A percentile compares a stretch with the other conserved stretches of the same genome.
phyloP scores from a whole-genome alignment of 371 early-diverging fungal genomes.

The Mucor velutinosus region DNA sequence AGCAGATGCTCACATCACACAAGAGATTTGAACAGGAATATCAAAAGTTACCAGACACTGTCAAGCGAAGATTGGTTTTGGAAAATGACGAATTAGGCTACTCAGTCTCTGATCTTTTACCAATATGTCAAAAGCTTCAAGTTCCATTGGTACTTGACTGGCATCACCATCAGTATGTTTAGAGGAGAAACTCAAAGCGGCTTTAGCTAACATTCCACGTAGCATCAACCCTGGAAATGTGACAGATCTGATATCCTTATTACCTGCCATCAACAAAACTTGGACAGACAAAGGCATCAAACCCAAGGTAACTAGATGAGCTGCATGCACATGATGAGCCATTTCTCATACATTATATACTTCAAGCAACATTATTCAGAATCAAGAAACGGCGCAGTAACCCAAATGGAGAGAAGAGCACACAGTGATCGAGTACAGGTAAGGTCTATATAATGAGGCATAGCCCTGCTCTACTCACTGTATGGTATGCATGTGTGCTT shows the following conservation, averaged over 20 bases:
- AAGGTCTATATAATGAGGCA: background rate
- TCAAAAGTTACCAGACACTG: constrained; percentile 30
- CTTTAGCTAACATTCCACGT: background rate
- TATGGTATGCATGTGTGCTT: background rate
- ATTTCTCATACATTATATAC: background rate
- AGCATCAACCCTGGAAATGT: constrained; percentile 42
- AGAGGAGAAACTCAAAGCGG: background rate
- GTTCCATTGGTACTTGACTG: constrained; percentile 55
- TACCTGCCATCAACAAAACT: constrained; percentile 41
- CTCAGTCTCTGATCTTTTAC: constrained; percentile 48
- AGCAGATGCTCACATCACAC: background rate
- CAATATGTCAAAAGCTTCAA: constrained; percentile 41
- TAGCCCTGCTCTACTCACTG: background rate
- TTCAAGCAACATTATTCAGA: constrained; percentile 56
- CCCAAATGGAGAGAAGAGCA: constrained; percentile 41
- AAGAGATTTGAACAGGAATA: constrained; percentile 47
- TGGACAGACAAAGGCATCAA: constrained; percentile 48
- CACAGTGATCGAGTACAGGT: constrained; percentile 43
- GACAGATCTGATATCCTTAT: constrained; percentile 21
- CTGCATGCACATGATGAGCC: background rate
- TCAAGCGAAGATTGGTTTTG: constrained; percentile 40
- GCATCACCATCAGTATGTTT: constrained; percentile 44
- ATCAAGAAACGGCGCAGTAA: constrained; percentile 39
- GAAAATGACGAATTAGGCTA: constrained; percentile 56
- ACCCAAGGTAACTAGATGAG: constrained; percentile 36